These are phyloP conservation scores for Mimosa pudica DNA, from an alignment of 306 rosid genomes.

Conservation along the genomic window DNA sequence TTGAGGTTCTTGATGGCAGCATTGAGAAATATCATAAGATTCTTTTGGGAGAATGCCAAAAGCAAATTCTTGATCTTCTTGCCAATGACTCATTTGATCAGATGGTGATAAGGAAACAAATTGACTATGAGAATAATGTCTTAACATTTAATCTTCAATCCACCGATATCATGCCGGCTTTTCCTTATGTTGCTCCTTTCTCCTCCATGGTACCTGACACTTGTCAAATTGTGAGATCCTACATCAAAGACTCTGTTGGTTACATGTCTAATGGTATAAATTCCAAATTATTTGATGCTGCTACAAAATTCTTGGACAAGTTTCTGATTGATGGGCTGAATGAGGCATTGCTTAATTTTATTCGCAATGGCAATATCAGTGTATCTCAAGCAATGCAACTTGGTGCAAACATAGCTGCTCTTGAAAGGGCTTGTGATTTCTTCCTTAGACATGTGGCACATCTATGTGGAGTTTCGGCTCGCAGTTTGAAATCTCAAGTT, in stretches of 20 bases:
- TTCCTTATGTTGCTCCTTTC: constrained; percentile 84
- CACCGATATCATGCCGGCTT: constrained; percentile 84
- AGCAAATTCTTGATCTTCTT: constrained; percentile 56
- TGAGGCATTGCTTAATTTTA: constrained; percentile 61
- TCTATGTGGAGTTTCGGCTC: constrained; percentile 55
- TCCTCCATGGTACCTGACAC: constrained; percentile 85
- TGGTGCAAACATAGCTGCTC: constrained; percentile 81
- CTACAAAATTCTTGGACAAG: constrained; percentile 71
- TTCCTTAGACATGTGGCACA: constrained; percentile 77
- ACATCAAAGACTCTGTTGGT: constrained; percentile 86
- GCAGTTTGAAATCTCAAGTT: constrained; percentile 68
- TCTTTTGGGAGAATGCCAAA: constrained; percentile 69
- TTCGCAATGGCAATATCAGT: constrained; percentile 59
- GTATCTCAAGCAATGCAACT: constrained; percentile 95
- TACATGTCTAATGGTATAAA: constrained; percentile 66
- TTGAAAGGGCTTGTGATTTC: constrained; percentile 93
- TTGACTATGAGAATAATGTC: constrained; percentile 74
- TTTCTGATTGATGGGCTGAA: constrained; percentile 71
- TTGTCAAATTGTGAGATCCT: constrained; percentile 79
- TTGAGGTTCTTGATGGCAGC: constrained; percentile 66
- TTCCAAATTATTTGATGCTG: constrained; percentile 54
- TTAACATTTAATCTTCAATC: constrained; percentile 71
- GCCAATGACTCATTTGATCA: constrained; percentile 76
- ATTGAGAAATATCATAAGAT: constrained; percentile 72
- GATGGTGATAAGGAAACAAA: constrained; percentile 80